Evolutionary conservation across 73 alveolate genomes (phyloP).

Genomic region (Paramecium pentaurelia): DNA sequence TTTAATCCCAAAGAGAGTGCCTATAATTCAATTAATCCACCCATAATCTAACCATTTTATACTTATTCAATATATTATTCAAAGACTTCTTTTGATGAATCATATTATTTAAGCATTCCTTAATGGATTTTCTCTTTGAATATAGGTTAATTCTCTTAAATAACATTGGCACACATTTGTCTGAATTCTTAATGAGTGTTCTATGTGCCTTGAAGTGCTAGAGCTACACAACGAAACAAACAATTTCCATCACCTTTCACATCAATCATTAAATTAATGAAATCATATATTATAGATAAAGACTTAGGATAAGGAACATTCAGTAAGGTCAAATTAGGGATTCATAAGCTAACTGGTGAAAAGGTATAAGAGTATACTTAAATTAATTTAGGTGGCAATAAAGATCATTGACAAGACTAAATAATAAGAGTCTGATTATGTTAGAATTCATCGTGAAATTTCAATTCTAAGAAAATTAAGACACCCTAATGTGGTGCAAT

Average conservation of each 20-base stretch:
- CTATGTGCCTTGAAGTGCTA: background rate
- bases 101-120: background rate
- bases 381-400: constrained; percentile 84
- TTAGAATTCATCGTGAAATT: constrained; percentile 85
- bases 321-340: constrained; percentile 81
- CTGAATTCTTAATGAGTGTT: background rate
- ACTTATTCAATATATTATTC: background rate
- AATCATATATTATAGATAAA: background rate
- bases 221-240: background rate
- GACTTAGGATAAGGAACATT: constrained; percentile 79
- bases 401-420: constrained; percentile 88
- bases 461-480: constrained; percentile 75
- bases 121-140: background rate
- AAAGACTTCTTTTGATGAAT: background rate
- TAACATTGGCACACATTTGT: background rate
- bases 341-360: constrained; percentile 78
- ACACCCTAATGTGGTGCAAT: constrained; percentile 73
- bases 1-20: background rate
- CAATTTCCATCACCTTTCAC: constrained; percentile 53
- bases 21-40: background rate
- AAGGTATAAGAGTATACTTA: background rate
- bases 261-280: constrained; percentile 36
- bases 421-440: constrained; percentile 84
- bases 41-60: background rate
- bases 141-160: background rate